Evolutionary conservation across 2,329 filamentous ascomycete genomes (phyloP), one percentile per base, ranked within the genome.

Genomic region (Trichoderma afroharzianum): DNA sequence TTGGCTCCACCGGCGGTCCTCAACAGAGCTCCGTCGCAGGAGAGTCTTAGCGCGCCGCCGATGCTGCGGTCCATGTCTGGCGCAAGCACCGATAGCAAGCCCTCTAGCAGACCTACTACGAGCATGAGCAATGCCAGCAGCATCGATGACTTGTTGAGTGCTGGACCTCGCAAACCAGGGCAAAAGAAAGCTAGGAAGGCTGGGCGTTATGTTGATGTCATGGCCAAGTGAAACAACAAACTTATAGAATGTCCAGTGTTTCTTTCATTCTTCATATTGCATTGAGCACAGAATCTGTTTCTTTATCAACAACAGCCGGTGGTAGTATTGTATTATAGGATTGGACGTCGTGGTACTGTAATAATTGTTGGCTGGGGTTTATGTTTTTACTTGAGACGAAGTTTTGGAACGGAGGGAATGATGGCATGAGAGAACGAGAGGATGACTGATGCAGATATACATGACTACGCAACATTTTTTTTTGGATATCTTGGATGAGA

Each of bases 151-250:
- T 84, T 99, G 74, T 84, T 99, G 26, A 93, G 93, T 6, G 90
- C 92, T 4, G 88, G 86, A 33, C 88, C 92, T 21, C 88, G 93
- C 74, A 95, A 92, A 76, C 84, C 86, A 6, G 86, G 86, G 0
- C 83, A 78, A 74, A 92, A 89, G 80, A 93, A 92, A 80, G 85
- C 88, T 77, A 93, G 94, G 85, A 97, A 94, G 85, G 90, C 91
- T 26, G 92, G 94, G 33, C 86, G 95, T 32, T 99, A 99, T 85
- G 91, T 99, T 33, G 96, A 99, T 86, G 94, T 99, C 72, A 98
- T 98, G 94, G 92, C 92, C 11, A 91, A 93, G 78, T 87, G 82
- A 74, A 50, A n/a, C 55, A n/a, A 61, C 39, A 58, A 47, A 8
- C 47, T 12, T n/a, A 59, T 61, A 53, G 67, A 69, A 33, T 69